Evolutionary conservation across 2,329 filamentous ascomycete genomes (phyloP), one percentile per base, ranked within the genome.

Genomic region (Hypocreales sp.): DNA sequence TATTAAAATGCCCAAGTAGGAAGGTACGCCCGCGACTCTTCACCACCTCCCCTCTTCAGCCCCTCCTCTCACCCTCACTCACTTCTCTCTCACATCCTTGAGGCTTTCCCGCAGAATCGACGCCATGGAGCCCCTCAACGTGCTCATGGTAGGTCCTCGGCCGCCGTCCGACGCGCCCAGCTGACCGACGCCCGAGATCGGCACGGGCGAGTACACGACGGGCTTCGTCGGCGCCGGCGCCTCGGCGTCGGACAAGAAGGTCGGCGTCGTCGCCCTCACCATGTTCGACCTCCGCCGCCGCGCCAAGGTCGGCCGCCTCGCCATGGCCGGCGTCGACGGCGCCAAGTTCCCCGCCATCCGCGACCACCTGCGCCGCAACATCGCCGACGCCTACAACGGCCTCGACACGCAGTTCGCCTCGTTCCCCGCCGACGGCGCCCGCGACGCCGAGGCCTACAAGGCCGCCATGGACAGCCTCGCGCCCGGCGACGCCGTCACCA

Each of bases 121-220:
- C n/a, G n/a, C n/a, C n/a, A n/a, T n/a, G n/a, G n/a, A n/a, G n/a
- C 66, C 69, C 37, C 61, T 77, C 35, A 75, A 70, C 40, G 72
- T 79, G 39, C 60, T 79, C 47, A 79, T 79, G 73, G 73, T 73
- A 42, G 46, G 59, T n/a, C n/a, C n/a, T n/a, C 45, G 7, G 5
- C 13, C 19, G 5, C 18, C 13, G n/a, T n/a, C n/a, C n/a, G n/a
- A 27, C 2, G n/a, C 8, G 4, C 22, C 15, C 10, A 10, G 14
- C 31, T 38, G 28, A 37, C 28, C 40, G 24, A 17, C 17, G n/a
- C 17, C 24, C 14, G 34, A 76, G 79, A 71, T 93, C 32, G 86
- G 86, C 38, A 93, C 86, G 8, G 87, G 86, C 45, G 86, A 94
- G 66, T 94, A 94, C 65, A 94, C 87, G 43, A 94, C 87, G 23